phyloP scores from a whole-genome alignment of 306 rosid species.

The Vigna unguiculata region DNA sequence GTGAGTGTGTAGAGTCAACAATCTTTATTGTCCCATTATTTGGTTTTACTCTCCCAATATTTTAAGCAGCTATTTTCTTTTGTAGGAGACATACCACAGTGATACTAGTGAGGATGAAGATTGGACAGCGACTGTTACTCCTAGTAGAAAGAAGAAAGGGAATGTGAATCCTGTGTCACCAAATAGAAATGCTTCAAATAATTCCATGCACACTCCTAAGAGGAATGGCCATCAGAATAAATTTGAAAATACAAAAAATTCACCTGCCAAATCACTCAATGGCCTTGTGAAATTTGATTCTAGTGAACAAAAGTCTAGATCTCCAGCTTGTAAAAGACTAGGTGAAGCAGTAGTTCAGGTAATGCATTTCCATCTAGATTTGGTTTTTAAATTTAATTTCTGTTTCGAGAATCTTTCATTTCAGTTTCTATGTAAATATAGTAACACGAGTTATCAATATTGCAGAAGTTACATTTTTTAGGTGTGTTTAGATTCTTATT shows the following conservation, averaged over 20 bases:
- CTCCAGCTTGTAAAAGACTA: constrained; percentile 66
- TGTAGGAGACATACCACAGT: constrained; percentile 77
- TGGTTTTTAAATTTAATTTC: constrained; percentile 27
- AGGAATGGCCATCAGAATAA: constrained; percentile 49
- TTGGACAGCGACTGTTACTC: constrained; percentile 54
- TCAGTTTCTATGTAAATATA: neutral
- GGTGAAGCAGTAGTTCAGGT: constrained; percentile 84
- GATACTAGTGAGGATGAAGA: constrained; percentile 90
- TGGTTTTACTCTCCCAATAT: constrained; percentile 30
- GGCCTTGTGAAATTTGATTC: constrained; percentile 58
- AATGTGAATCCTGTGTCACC: constrained; percentile 48
- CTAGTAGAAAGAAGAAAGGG: constrained; percentile 49
- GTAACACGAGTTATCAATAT: too few species aligned
- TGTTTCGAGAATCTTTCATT: constrained; percentile 30
- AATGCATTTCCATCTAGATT: constrained; percentile 44
- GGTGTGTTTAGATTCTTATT: too few species aligned
- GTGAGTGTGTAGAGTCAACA: constrained; percentile 17
- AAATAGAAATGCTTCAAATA: constrained; percentile 52
- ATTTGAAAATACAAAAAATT: constrained; percentile 52
- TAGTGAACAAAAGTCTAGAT: constrained; percentile 49
- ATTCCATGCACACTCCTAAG: constrained; percentile 45
- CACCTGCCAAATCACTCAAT: constrained; percentile 52
- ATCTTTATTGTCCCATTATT: constrained; percentile 22
- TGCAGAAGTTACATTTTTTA: too few species aligned
- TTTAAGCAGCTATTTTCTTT: constrained; percentile 47